Evolutionary conservation across 2,329 filamentous ascomycete species (phyloP), one percentile per base, ranked within the genome.

Genomic region (Xylaria sp.): DNA sequence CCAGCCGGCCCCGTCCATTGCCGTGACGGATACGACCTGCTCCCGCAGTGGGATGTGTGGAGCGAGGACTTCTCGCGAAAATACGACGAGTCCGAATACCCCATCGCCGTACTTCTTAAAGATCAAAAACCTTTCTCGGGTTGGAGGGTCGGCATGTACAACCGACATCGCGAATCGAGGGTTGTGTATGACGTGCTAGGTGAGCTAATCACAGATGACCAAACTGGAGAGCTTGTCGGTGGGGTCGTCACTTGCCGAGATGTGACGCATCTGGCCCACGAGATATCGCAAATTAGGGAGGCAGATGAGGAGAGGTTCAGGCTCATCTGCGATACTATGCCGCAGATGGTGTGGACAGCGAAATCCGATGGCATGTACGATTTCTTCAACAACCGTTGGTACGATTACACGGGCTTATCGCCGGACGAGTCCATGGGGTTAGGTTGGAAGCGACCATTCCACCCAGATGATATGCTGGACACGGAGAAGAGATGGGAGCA

Each of bases 361-460:
- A 84, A 74, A 0, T 79, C 87, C 0, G 81, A 88, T 16, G 89
- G 90, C 0, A 63, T 75, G 21, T 79, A 84, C 61, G 89, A 92
- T 63, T 92, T 90, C 72, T 92, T 87, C 70, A 90, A 88, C 54
- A 82, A 84, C 43, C 77, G 86, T n/a, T 93, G 89, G 88, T 90
- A 90, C 64, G 81, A 84, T n/a, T 92, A 90, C 63, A 92, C 90
- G 0, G 88, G 90, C 0, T 71, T 91, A 20, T 79, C 78, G 0
- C 76, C 78, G 8, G 82, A 88, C 41, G 75, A 86, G 8, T 89
- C 84, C 21, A 61, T 88, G 2, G 88, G 88, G 0, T 65, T 76
- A 24, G 81, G 80, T 1, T 91, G 88, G 87, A 74, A 77, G 63
- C 72, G 77, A 2, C 79, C 84, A 0, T 88, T 91, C 59, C 89